Evolutionary conservation across 345 rosid species (phyloP), one percentile per base, ranked within the genome.

Genomic region (Raphanus raphanistrum): DNA sequence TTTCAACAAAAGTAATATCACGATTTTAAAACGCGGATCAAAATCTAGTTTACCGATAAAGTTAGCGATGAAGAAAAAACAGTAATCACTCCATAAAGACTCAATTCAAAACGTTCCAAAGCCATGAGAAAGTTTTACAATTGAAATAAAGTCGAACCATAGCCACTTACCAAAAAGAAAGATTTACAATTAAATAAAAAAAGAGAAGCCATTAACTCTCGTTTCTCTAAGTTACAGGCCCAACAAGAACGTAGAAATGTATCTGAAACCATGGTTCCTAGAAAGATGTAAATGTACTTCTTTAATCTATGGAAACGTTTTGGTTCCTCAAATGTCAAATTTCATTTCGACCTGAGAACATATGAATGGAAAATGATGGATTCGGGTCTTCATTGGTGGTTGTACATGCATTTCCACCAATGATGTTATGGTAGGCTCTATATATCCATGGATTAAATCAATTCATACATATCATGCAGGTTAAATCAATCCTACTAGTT

Each of bases 121-220:
- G 67, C 60, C 61, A 59, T 66, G 33, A 74, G 6, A 75, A 75
- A 68, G 45, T 58, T 68, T 31, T 32, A 27, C 33, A 68, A 59
- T 25, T 41, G 68, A 68, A 41, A 66, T 57, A 75, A 75, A 76
- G 62, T 59, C 58, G 60, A 75, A 59, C 11, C 50, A 58, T 57
- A 58, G 60, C 8, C 45, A 75, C 21, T 29, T 28, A 41, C 60
- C 28, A 60, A 58, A 52, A 15, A 52, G 8, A 68, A 68, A 73
- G 35, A 36, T 48, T 45, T 63, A 41, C 45, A 61, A 54, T 52
- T 45, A 13, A 10, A 38, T 15, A 17, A 26, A 57, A 29, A 52
- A 61, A 31, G 50, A 33, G 68, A 68, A 21, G 57, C 80, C 75
- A 77, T 75, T 70, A 63, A 77, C 50, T 70, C 71, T 77, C 16